Conservation (phyloP, 305 asterid genomes). For the Solanum hybrid region DNA sequence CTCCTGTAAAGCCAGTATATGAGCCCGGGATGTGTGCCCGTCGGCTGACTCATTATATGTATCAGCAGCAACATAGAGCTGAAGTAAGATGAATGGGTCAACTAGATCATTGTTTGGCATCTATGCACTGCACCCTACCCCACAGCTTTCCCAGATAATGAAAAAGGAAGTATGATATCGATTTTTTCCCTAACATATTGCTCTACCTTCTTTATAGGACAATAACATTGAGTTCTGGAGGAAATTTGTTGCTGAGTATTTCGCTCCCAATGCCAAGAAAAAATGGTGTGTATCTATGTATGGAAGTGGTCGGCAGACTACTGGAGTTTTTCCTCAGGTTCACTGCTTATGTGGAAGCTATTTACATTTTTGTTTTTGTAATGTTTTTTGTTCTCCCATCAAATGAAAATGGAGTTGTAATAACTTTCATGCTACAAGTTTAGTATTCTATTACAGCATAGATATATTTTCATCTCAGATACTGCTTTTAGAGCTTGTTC, state of each 20-base stretch:
- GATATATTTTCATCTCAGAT: neutral
- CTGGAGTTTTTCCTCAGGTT: slow-evolving; percentile 75
- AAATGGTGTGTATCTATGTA: slow-evolving; percentile 82
- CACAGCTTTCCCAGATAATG: neutral
- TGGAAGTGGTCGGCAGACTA: slow-evolving; percentile 71
- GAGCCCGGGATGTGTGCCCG: slow-evolving; percentile 84
- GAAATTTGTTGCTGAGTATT: slow-evolving; percentile 61
- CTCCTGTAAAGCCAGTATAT: slow-evolving; percentile 50
- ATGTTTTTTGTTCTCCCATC: neutral
- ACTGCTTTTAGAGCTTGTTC: neutral
- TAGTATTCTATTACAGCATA: neutral
- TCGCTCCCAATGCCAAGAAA: slow-evolving; percentile 70
- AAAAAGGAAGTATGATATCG: neutral
- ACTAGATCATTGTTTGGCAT: neutral
- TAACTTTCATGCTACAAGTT: neutral
- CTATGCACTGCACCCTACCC: neutral
- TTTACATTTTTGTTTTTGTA: neutral
- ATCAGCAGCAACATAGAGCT: slow-evolving; percentile 75
- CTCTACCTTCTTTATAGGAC: slow-evolving; percentile 31
- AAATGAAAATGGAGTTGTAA: neutral
- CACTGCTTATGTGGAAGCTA: slow-evolving; percentile 6
- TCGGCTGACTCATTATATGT: slow-evolving; percentile 68
- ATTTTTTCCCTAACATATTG: neutral
- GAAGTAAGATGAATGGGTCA: slow-evolving; percentile 30
- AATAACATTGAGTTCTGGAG: slow-evolving; percentile 75